Base-by-base conservation (phyloP, 306 rosid species). In the Vicia sativa region DNA sequence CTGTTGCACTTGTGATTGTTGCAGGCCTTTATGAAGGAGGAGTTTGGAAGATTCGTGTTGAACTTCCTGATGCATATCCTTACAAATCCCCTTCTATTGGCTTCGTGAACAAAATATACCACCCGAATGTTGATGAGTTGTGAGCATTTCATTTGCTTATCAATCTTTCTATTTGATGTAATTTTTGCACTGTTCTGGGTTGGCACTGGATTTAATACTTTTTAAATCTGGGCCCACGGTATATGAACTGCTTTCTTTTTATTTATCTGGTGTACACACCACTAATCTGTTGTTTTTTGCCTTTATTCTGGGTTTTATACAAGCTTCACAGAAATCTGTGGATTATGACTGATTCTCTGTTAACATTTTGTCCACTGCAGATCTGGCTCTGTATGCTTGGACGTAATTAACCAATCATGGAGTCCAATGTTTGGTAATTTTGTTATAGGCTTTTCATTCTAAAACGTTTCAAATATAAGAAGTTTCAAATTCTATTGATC, bases 321-420 rank as follows among this genome's bases (percentile, higher is more conserved):
- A 41, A 62, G 70, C 52, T 19, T 42, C 65, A 42, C 12, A 35
- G 53, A 52, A 62, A 52, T 48, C 62, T 73, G 46, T 65, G 72
- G 68, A 55, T 38, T 60, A 53, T 74, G 73, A 39, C 86, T 87
- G 72, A 78, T 65, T 69, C 44, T 48, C 65, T 42, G 52, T 67
- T 76, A 62, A 52, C 14, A 13, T 80, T 80, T 78, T 54, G 11
- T 68, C 67, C 66, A 73, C 76, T 83, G 86, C 91, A 95, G 99
- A 76, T 95, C 99, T 65, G 99, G 99, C 67, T 87, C 97, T 74
- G 97, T 95, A 62, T 95, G 99, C 84, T 80, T 95, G 85, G 99
- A 95, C 77, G 99, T 95, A 48, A 95, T 95, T 74, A 95, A 95
- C 77, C 97, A 95, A 72, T 83, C 97, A 41, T 95, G 99, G 99